These are phyloP conservation scores for Curvularia sp. DNA, from an alignment of 2,329 filamentous ascomycete species.

Conservation along the genomic window DNA sequence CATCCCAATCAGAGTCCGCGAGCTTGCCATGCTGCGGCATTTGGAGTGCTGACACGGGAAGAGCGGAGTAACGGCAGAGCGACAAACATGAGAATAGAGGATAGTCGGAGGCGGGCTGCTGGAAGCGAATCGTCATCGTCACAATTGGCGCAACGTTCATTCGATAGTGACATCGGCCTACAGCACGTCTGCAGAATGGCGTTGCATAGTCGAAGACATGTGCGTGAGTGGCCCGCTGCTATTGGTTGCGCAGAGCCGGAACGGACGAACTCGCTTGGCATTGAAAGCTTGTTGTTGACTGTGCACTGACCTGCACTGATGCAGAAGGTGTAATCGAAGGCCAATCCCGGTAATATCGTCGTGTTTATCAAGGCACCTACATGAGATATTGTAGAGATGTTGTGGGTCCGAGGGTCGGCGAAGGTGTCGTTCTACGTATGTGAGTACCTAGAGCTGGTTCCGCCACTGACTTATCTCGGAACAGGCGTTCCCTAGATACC, in stretches of 20 bases:
- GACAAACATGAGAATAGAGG: conserved; percentile 9
- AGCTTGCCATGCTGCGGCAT: conserved; percentile 27
- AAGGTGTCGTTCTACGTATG: not conserved
- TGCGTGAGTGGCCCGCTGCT: conserved; percentile 6
- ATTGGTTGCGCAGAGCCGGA: conserved; percentile 12
- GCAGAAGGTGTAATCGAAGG: conserved; percentile 13
- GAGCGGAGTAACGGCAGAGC: conserved; percentile 1
- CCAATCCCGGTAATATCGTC: conserved; percentile 47
- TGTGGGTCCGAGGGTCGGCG: not conserved
- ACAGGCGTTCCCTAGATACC: too few relatives aligned
- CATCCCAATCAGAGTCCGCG: conserved; percentile 31
- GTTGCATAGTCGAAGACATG: conserved; percentile 12
- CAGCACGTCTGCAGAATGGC: conserved; percentile 1
- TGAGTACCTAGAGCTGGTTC: too few relatives aligned
- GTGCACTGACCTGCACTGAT: conserved; percentile 7
- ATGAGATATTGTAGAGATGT: conserved; percentile 19
- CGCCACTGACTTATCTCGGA: not conserved
- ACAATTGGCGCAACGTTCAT: conserved; percentile 12
- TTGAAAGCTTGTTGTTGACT: conserved; percentile 12
- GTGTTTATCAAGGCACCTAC: not conserved
- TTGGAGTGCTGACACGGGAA: conserved; percentile 15
- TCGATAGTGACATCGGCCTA: conserved; percentile 7
- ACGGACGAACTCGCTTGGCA: conserved; percentile 1
- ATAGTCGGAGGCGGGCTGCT: conserved; percentile 6
- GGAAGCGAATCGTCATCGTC: conserved; percentile 15